Conservation (phyloP, 306 rosid species). For the Comarum palustre region DNA sequence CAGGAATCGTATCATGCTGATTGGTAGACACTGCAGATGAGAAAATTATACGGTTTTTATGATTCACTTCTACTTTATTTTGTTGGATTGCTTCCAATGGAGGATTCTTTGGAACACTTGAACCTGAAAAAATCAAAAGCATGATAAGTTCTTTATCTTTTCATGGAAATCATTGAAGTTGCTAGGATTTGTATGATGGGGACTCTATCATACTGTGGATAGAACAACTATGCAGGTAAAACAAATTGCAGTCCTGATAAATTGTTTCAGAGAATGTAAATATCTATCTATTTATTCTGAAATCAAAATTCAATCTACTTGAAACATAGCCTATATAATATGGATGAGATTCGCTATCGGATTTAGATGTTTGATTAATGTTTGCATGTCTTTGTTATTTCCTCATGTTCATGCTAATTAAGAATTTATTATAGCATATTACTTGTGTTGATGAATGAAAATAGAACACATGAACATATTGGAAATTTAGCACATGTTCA, state of each 20-base stretch:
- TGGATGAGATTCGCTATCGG: neutral
- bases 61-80: conserved; percentile 24
- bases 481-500: neutral
- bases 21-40: conserved; percentile 41
- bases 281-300: neutral
- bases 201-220: neutral
- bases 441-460: neutral
- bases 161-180: neutral
- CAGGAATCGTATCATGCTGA: conserved; percentile 54
- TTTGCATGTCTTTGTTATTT: neutral
- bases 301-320: neutral
- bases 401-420: neutral
- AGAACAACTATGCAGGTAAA: neutral
- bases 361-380: neutral
- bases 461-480: neutral
- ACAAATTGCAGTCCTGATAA: neutral
- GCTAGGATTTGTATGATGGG: neutral
- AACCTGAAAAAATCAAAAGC: conserved; percentile 52
- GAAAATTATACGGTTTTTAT: conserved; percentile 42
- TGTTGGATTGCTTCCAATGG: conserved; percentile 31
- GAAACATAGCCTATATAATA: no score
- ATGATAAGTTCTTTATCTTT: conserved; percentile 10
- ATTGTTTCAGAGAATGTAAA: neutral
- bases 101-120: conserved; percentile 44
- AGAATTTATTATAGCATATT: neutral